phyloP scores from a whole-genome alignment of 495 filamentous ascomycete genomes.

The Lophiotrema nucula region DNA sequence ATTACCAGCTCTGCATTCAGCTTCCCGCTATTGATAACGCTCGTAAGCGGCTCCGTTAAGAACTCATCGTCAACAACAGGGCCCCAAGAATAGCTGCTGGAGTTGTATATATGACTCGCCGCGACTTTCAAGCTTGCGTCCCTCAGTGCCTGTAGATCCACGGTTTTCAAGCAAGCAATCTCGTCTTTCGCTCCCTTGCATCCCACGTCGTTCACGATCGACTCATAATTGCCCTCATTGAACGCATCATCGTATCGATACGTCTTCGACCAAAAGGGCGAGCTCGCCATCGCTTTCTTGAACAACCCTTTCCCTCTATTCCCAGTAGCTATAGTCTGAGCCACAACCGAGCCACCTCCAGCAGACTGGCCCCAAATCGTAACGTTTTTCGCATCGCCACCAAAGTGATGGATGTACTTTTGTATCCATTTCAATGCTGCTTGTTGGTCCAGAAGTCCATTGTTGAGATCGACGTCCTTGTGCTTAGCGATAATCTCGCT shows the following conservation, averaged over 20 bases:
- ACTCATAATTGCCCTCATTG: conserved; percentile 49
- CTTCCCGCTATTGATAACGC: conserved; percentile 41
- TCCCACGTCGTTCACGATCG: conserved; percentile 47
- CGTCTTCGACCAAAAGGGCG: conserved; percentile 62
- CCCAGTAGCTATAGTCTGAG: conserved; percentile 53
- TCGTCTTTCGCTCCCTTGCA: conserved; percentile 45
- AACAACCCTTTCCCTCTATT: conserved; percentile 38
- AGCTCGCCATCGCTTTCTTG: conserved; percentile 56
- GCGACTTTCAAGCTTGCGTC: conserved; percentile 49
- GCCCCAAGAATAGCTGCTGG: conserved; percentile 56
- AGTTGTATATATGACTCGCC: conserved; percentile 50
- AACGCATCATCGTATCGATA: conserved; percentile 52
- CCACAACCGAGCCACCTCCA: conserved; percentile 56
- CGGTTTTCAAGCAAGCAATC: conserved; percentile 51
- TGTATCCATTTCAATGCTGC: conserved; percentile 37
- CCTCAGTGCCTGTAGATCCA: conserved; percentile 51
- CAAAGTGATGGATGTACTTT: conserved; percentile 36
- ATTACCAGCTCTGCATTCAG: conserved; percentile 52
- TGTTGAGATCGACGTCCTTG: conserved; percentile 44
- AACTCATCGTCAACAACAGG: conserved; percentile 60
- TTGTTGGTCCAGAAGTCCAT: conserved; percentile 38
- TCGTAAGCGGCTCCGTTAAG: conserved; percentile 47
- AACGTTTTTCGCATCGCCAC: conserved; percentile 37
- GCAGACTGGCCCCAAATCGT: conserved; percentile 48
- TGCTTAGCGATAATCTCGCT: conserved; percentile 52